Evolutionary conservation across 2,329 filamentous ascomycete genomes (phyloP).

Genomic region (Fusarium nematophilum): DNA sequence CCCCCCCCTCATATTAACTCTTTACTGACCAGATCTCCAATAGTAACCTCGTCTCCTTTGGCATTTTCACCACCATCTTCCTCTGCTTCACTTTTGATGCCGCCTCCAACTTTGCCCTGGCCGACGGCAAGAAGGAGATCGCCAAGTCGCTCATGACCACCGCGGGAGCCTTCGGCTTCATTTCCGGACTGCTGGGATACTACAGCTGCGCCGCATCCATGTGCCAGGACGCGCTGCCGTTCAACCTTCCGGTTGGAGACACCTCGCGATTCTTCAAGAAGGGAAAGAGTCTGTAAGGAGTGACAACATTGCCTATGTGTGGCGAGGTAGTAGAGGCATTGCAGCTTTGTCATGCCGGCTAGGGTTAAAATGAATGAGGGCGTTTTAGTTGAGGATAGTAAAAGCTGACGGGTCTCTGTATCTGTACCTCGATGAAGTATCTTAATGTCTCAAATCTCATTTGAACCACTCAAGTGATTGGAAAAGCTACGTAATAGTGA

Average conservation of each 20-base stretch:
- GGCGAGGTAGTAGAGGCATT: neutral
- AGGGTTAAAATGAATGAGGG: too few species aligned
- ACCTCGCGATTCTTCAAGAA: slow-evolving; percentile 35
- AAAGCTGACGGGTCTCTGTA: too few species aligned
- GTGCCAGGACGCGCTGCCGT: slow-evolving; percentile 41
- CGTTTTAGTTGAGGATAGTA: too few species aligned
- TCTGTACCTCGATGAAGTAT: too few species aligned
- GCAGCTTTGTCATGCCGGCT: neutral
- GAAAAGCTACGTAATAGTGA: too few species aligned
- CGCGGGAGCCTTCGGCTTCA: slow-evolving; percentile 41
- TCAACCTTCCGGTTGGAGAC: slow-evolving; percentile 41
- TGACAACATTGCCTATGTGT: too few species aligned
- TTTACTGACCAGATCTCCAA: neutral
- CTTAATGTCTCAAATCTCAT: too few species aligned
- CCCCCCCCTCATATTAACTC: too few species aligned
- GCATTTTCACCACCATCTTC: slow-evolving; percentile 40
- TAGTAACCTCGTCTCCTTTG: slow-evolving; percentile 43
- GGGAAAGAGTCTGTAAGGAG: slow-evolving; percentile 8
- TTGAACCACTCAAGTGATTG: too few species aligned
- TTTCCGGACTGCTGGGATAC: slow-evolving; percentile 42
- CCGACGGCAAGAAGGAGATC: slow-evolving; percentile 36
- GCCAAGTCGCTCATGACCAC: slow-evolving; percentile 30
- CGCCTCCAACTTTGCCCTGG: slow-evolving; percentile 36
- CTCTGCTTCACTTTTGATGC: slow-evolving; percentile 43
- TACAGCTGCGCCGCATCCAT: slow-evolving; percentile 40